phyloP scores from a whole-genome alignment of 139 green algal species.

The Coccomyxa sp. region DNA sequence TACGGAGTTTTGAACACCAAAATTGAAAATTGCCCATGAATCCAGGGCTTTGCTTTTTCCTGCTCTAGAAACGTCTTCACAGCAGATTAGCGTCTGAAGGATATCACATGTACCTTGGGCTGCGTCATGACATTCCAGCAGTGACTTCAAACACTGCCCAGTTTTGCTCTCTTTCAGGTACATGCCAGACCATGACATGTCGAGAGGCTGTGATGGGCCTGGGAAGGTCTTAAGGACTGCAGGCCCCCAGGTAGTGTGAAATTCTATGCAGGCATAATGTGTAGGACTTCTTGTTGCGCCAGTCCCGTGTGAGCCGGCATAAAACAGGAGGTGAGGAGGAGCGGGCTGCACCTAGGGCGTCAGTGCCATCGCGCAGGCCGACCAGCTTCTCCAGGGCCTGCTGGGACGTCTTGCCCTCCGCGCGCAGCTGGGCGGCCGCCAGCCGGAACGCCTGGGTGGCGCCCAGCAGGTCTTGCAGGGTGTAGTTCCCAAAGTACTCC shows the following conservation, averaged over 20 bases:
- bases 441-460: slow-evolving; percentile 15
- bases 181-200: not conserved
- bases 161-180: not conserved
- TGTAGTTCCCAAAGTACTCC: slow-evolving; percentile 28
- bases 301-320: not conserved
- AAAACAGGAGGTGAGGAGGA: not conserved
- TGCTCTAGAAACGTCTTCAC: not conserved
- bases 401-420: not conserved
- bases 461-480: slow-evolving; percentile 31
- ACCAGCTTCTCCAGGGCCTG: not conserved
- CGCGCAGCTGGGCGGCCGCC: slow-evolving; percentile 12
- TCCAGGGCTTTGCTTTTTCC: not conserved
- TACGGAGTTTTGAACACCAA: not conserved
- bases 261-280: not conserved
- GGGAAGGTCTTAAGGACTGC: not conserved
- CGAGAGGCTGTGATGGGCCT: not conserved
- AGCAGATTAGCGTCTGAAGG: not conserved
- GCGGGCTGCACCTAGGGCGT: not conserved
- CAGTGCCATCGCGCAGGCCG: not conserved
- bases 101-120: not conserved
- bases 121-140: not conserved
- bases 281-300: not conserved
- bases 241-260: not conserved
- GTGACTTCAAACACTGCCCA: not conserved
- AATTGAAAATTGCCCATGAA: not conserved